Evolutionary conservation across 768 basidiomycete species (phyloP).

Genomic region (Tubosaeta sp.): DNA sequence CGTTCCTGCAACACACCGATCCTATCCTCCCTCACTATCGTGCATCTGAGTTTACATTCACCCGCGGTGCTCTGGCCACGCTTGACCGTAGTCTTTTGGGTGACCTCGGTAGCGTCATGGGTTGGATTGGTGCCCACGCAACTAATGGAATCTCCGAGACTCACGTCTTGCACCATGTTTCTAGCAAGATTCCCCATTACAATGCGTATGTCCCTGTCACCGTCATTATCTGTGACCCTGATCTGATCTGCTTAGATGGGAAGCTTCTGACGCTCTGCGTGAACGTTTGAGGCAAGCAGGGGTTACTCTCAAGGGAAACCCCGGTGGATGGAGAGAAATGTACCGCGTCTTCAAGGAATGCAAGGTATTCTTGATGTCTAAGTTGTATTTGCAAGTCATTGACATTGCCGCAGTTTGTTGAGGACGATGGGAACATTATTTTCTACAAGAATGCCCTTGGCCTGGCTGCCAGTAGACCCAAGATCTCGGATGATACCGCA

Average conservation of each 20-base stretch:
- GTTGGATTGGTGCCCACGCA: conserved; percentile 77
- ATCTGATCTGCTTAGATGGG: conserved; percentile 55
- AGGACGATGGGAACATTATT: conserved; percentile 86
- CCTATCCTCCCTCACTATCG: conserved; percentile 93
- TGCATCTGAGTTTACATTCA: conserved; percentile 83
- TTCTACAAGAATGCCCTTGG: conserved; percentile 90
- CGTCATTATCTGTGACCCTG: neutral
- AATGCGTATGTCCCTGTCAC: conserved; percentile 48
- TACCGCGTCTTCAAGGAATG: conserved; percentile 75
- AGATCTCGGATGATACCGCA: conserved; percentile 53
- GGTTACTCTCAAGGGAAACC: conserved; percentile 63
- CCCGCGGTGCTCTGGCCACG: conserved; percentile 89
- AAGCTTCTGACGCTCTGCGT: conserved; percentile 83
- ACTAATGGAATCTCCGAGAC: conserved; percentile 95
- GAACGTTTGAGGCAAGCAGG: conserved; percentile 58
- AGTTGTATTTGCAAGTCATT: neutral
- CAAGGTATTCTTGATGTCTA: conserved; percentile 44
- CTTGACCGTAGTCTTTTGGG: conserved; percentile 81
- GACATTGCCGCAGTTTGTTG: conserved; percentile 63
- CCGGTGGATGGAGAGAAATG: conserved; percentile 76
- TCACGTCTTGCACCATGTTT: conserved; percentile 88
- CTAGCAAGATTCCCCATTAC: conserved; percentile 96
- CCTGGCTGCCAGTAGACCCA: conserved; percentile 64
- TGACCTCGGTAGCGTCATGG: conserved; percentile 74
- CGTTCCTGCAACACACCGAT: conserved; percentile 98